Evolutionary conservation across 192 early-diverging fungal species (phyloP).

Genomic region (Rhizoclosmatium sp.): DNA sequence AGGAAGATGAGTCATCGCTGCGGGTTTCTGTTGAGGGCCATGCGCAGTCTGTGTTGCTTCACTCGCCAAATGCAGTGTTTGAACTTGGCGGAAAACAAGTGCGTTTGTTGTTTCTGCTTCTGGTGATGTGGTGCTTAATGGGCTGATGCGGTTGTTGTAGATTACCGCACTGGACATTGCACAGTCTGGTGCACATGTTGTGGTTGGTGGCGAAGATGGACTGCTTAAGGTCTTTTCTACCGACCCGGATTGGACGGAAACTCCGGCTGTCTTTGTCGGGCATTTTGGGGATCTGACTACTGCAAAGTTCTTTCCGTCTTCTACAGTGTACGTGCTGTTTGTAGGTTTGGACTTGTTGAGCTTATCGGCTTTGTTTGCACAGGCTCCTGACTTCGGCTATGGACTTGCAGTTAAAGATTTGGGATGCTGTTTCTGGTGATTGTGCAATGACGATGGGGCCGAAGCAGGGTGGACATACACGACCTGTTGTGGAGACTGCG

Average conservation of each 20-base stretch:
- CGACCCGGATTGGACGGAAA: neutral
- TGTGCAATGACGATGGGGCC: constrained; percentile 24
- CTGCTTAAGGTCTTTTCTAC: neutral
- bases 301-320: constrained; percentile 27
- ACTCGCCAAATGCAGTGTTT: too few species aligned
- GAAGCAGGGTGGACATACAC: constrained; percentile 20
- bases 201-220: constrained; percentile 17
- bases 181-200: constrained; percentile 7
- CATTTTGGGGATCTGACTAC: constrained; percentile 29
- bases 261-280: neutral
- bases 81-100: neutral
- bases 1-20: neutral
- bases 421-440: constrained; percentile 12
- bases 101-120: neutral
- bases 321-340: constrained; percentile 15
- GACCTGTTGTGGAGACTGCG: constrained; percentile 7
- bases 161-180: neutral
- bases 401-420: constrained; percentile 5
- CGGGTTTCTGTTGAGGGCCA: neutral
- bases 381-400: constrained; percentile 29
- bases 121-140: neutral
- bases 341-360: neutral
- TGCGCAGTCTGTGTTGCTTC: neutral
- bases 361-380: neutral
- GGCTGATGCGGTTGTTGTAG: neutral